These are phyloP conservation scores for Flaveria brownii DNA, from an alignment of 129 eudicot genomes.

Conservation along the genomic window DNA sequence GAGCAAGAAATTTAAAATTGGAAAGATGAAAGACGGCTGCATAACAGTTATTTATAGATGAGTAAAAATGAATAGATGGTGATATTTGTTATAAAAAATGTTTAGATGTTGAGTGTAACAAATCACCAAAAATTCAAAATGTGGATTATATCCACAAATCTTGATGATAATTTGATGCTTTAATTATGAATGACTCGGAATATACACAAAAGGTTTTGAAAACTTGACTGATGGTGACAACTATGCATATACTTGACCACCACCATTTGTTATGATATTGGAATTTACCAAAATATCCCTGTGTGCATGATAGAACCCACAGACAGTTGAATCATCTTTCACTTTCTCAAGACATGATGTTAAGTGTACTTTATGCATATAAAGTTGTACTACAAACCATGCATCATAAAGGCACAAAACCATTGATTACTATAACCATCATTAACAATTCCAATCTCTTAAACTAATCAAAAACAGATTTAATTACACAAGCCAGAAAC, in stretches of 20 bases:
- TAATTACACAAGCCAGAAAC: slow-evolving; percentile 27
- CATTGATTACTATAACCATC: slow-evolving; percentile 22
- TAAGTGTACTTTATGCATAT: slow-evolving; percentile 25
- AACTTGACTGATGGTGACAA: slow-evolving; percentile 25
- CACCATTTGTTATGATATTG: slow-evolving; percentile 3
- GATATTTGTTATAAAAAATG: neutral
- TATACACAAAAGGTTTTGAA: slow-evolving; percentile 13
- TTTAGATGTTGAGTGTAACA: neutral
- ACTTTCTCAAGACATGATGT: slow-evolving; percentile 19
- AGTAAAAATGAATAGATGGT: neutral
- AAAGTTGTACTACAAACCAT: slow-evolving; percentile 24
- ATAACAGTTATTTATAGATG: neutral
- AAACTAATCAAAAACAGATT: slow-evolving; percentile 23
- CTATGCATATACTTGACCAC: slow-evolving; percentile 27
- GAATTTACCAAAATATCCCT: slow-evolving; percentile 17
- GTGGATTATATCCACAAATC: slow-evolving; percentile 15
- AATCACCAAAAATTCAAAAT: neutral
- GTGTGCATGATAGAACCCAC: slow-evolving; percentile 9
- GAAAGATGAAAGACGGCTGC: neutral
- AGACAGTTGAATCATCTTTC: slow-evolving; percentile 14
- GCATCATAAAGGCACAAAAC: slow-evolving; percentile 25
- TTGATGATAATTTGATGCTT: slow-evolving; percentile 18
- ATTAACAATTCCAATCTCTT: slow-evolving; percentile 29
- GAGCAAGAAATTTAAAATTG: neutral
- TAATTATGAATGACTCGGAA: slow-evolving; percentile 9